These are phyloP conservation scores for Aphanomyces stellatus DNA, from an alignment of 352 stramenopile species.

Conservation along the genomic window DNA sequence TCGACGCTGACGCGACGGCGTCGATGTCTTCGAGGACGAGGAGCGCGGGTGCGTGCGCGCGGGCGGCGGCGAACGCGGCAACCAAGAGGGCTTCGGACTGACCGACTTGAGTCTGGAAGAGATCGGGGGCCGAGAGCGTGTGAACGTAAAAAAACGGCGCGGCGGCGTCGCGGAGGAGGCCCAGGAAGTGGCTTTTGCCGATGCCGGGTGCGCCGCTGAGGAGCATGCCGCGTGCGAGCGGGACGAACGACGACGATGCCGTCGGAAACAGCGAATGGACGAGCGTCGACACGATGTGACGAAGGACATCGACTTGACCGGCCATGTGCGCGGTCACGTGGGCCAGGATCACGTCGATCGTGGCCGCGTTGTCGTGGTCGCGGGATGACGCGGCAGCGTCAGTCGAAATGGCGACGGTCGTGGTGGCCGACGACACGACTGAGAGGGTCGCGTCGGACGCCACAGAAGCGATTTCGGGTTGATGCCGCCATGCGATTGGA, in stretches of 20 bases:
- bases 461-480: conserved; percentile 32
- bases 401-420: conserved; percentile 21
- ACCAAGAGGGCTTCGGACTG: conserved; percentile 78
- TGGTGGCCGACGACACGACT: neutral
- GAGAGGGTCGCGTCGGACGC: neutral
- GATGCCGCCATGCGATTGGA: conserved; percentile 42
- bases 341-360: neutral
- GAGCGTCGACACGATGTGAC: neutral
- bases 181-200: conserved; percentile 43
- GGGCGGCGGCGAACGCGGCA: conserved; percentile 43
- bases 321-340: neutral
- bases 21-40: conserved; percentile 90
- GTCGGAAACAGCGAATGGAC: neutral
- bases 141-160: conserved; percentile 28
- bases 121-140: conserved; percentile 80
- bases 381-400: neutral
- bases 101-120: conserved; percentile 91
- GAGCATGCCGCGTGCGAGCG: conserved; percentile 44
- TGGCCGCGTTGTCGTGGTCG: neutral
- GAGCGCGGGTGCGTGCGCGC: conserved; percentile 43
- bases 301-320: neutral
- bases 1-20: conserved; percentile 59
- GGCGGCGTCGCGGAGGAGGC: neutral
- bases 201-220: conserved; percentile 59
- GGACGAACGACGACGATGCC: neutral